phyloP scores from a whole-genome alignment of 1,139 yeast species.

The Hyphopichia buzzinii region DNA sequence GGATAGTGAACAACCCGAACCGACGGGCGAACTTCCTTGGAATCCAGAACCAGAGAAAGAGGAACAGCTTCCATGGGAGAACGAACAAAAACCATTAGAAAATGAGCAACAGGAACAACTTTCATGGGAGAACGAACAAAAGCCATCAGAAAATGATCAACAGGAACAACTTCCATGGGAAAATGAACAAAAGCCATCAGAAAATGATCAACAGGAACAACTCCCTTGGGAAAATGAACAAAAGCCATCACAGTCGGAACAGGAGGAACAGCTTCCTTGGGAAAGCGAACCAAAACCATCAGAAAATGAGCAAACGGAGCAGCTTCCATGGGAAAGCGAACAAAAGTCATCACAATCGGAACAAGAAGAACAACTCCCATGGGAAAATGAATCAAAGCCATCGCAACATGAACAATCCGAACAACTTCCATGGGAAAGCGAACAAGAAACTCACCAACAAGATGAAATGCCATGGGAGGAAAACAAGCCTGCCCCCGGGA shows the following conservation, averaged over 20 bases:
- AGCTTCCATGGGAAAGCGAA: conserved; percentile 8
- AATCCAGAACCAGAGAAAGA: conserved; percentile 7
- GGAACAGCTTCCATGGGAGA: conserved; percentile 7
- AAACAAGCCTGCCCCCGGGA: neutral
- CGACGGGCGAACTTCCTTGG: conserved; percentile 6
- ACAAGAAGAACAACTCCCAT: conserved; percentile 3
- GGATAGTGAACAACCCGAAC: conserved; percentile 1
- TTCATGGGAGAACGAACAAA: conserved; percentile 6
- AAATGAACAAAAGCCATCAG: neutral
- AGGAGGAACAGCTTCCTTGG: conserved; percentile 8
- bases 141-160: conserved; percentile 4
- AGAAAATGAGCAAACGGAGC: neutral
- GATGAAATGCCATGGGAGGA: neutral
- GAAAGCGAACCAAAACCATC: too few relatives aligned
- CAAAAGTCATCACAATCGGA: conserved; percentile 7
- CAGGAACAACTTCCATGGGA: conserved; percentile 6
- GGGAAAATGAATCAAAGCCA: too few relatives aligned
- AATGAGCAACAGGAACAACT: conserved; percentile 2
- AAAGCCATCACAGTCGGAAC: conserved; percentile 4
- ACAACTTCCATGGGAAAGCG: conserved; percentile 6
- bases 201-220: conserved; percentile 2
- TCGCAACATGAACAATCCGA: neutral
- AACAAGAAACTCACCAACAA: conserved; percentile 1
- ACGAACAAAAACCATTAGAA: neutral
- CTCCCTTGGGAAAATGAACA: conserved; percentile 8